Evolutionary conservation across 345 rosid genomes (phyloP), one percentile per base, ranked within the genome.

Genomic region (Carallia brachiata): DNA sequence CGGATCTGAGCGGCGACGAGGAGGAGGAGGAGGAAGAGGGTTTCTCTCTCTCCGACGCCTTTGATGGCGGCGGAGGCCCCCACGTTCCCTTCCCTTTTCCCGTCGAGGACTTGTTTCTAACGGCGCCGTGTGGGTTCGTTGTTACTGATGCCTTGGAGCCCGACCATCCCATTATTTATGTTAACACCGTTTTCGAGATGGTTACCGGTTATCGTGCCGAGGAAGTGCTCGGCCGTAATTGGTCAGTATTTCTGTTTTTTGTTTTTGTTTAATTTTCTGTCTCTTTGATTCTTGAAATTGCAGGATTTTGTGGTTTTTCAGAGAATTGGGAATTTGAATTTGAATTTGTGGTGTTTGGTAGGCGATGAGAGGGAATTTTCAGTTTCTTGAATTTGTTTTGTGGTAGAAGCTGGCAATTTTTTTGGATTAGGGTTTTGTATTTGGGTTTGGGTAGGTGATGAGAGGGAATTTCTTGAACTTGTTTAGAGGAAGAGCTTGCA

Each of bases 161-260:
- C 2, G 97, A 90, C 87, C 88, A 86, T 54, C 98, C 97, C 62
- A 80, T 90, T 70, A 89, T 93, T 56, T 93, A 93, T 80, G 90
- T 85, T 78, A 90, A 93, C 58, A 81, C 93, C 48, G 96, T 89
- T 68, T 93, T 93, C 78, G 96, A 93, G 88, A 84, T 77, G 84
- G 84, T 84, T 55, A 89, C 98, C 34, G 98, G 98, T 1, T 93
- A 93, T 68, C 91, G 89, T 19, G 96, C 96, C 8, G 97, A 93
- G 75, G 97, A 90, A 36, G 95, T 93, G 65, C 90, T 90, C 55
- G 98, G 96, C 32, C 86, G 96, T 70, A 92, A 92, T 70, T 92
- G 98, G 96, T 92, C 34, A 79, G 96, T 79, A 23, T 52, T 66
- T 19, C 37, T n/a, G 31, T 73, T 61, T 27, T 6, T 47, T 50